These are phyloP conservation scores for Tetrapisispora phaffii DNA, from an alignment of 805 yeast species.

Conservation along the genomic window DNA sequence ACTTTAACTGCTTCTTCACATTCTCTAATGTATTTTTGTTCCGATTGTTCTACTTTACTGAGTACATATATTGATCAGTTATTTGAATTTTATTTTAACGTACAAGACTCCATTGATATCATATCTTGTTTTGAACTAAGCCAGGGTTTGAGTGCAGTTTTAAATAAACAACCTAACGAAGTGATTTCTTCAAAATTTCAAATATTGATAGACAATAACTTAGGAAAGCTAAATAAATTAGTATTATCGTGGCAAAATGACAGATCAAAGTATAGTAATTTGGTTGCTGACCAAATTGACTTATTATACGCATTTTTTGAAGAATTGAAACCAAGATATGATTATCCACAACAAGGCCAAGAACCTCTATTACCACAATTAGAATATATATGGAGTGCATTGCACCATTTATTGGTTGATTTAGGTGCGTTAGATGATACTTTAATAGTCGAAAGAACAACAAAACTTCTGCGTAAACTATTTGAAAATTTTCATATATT, in stretches of 20 bases:
- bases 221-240: slow-evolving; percentile 25
- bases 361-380: slow-evolving; percentile 26
- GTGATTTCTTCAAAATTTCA: slow-evolving; percentile 53
- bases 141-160: slow-evolving; percentile 82
- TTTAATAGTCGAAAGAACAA: slow-evolving; percentile 52
- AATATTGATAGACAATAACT: slow-evolving; percentile 48
- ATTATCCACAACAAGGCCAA: slow-evolving; percentile 23
- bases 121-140: slow-evolving; percentile 69
- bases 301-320: slow-evolving; percentile 27
- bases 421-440: slow-evolving; percentile 17
- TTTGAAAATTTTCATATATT: slow-evolving; percentile 39
- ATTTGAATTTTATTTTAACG: slow-evolving; percentile 56
- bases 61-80: slow-evolving; percentile 65
- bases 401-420: slow-evolving; percentile 18
- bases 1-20: slow-evolving; percentile 81
- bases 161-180: slow-evolving; percentile 48
- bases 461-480: slow-evolving; percentile 57
- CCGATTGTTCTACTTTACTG: slow-evolving; percentile 69
- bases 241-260: slow-evolving; percentile 17
- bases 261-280: slow-evolving; percentile 30
- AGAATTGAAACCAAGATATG: slow-evolving; percentile 23
- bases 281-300: slow-evolving; percentile 67
- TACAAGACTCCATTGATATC: slow-evolving; percentile 46
- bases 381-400: slow-evolving; percentile 19
- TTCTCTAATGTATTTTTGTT: slow-evolving; percentile 88